Conservation (phyloP, 202 grass and related monocot species). For the Musa balbisiana region DNA sequence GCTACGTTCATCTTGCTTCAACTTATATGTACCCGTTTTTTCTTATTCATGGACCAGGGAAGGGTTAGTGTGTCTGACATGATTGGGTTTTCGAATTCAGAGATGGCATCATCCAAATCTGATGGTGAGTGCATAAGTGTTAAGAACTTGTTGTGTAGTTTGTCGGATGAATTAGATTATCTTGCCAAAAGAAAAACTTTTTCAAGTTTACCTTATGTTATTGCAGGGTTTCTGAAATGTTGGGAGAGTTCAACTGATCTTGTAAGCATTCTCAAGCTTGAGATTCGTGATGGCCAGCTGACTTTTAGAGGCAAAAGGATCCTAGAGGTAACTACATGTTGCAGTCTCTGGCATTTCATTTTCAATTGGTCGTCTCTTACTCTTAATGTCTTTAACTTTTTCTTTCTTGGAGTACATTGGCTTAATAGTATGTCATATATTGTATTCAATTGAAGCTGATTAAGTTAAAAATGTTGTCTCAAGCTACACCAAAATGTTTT, state of each 20-base stretch:
- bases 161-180: not conserved
- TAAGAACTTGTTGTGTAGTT: not conserved
- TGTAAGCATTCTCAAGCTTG: constrained; percentile 60
- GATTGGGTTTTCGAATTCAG: constrained; percentile 49
- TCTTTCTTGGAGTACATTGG: not conserved
- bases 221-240: constrained; percentile 50
- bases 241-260: constrained; percentile 76
- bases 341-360: not conserved
- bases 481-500: not conserved
- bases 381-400: not conserved
- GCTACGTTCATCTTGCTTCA: not conserved
- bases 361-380: not conserved
- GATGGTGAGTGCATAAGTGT: constrained; percentile 39
- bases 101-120: constrained; percentile 39
- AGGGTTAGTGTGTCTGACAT: constrained; percentile 66
- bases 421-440: not conserved
- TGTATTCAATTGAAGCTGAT: not conserved
- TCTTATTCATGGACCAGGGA: constrained; percentile 30
- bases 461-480: not conserved
- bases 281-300: constrained; percentile 64
- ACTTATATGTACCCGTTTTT: not conserved
- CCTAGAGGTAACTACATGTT: constrained; percentile 48
- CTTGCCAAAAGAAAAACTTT: not conserved
- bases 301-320: constrained; percentile 60
- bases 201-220: constrained; percentile 7